Evolutionary conservation across 2,329 filamentous ascomycete genomes (phyloP), one percentile per base, ranked within the genome.

Genomic region (Mollisia scopiformis): DNA sequence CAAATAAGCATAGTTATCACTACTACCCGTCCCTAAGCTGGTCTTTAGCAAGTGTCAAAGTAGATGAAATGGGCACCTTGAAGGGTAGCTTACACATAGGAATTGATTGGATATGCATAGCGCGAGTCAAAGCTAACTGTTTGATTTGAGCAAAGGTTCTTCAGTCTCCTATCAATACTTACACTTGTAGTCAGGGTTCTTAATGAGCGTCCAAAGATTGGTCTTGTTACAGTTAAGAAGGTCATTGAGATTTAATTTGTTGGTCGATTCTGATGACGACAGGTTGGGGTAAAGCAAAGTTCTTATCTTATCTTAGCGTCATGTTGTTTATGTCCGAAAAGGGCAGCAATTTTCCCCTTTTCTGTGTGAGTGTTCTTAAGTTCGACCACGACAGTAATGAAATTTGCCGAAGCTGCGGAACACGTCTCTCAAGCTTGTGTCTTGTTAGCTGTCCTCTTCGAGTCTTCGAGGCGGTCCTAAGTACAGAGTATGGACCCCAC

Each of bases 81-180:
- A 53, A 65, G 66, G 71, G 61, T 67, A 71, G 80, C 87, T 73
- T 85, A 93, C 91, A 94, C 90, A 95, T 94, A 59, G 91, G 90
- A 77, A 95, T 94, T 68, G 90, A 90, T 77, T 91, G 85, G 79
- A 94, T 89, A 85, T 94, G 90, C 91, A 95, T 95, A 68, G 79
- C 78, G 62, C 68, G 68, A 28, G 66, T 56, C 13, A 64, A 59
- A 63, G 63, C 66, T 69, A 61, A 33, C 58, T 50, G 55, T 52
- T 50, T 35, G 55, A 39, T 30, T n/a, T n/a, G 19, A 35, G 41
- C 14, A 13, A 10, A 14, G 10, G 35, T 10, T 14, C 14, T n/a
- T 19, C 35, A 16, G 28, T 58, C 37, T 23, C 25, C 33, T 31
- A 13, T 30, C 4, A 14, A 31, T 31, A 43, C 61, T 49, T 55